Evolutionary conservation across 352 stramenopile species (phyloP).

Genomic region (Globisporangium radiosum): DNA sequence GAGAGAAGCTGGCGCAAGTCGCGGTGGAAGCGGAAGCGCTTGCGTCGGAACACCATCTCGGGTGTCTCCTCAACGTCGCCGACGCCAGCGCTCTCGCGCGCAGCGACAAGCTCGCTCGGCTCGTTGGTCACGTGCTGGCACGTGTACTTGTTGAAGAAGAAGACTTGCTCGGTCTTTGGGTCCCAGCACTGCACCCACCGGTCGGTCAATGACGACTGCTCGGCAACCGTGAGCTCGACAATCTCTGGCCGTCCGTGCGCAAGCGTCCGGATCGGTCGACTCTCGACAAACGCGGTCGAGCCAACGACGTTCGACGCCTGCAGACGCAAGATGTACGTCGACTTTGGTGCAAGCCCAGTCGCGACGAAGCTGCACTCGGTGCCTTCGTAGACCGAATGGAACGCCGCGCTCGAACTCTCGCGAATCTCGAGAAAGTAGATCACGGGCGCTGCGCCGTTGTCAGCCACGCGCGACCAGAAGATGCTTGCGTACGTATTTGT

Average conservation of each 20-base stretch:
- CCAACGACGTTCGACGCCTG: slow-evolving; percentile 67
- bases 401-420: slow-evolving; percentile 22
- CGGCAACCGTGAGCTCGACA: slow-evolving; percentile 43
- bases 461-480: slow-evolving; percentile 55
- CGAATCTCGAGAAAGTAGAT: slow-evolving; percentile 58
- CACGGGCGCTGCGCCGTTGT: slow-evolving; percentile 52
- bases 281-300: slow-evolving; percentile 55
- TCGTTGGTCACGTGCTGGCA: slow-evolving; percentile 61
- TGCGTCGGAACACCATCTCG: slow-evolving; percentile 80
- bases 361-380: slow-evolving; percentile 58
- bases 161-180: slow-evolving; percentile 72
- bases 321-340: slow-evolving; percentile 58
- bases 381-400: slow-evolving; percentile 52
- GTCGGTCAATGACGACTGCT: slow-evolving; percentile 31
- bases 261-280: slow-evolving; percentile 46
- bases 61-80: slow-evolving; percentile 51
- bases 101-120: slow-evolving; percentile 35
- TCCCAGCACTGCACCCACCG: slow-evolving; percentile 88
- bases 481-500: slow-evolving; percentile 69
- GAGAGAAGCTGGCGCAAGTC: slow-evolving; percentile 43
- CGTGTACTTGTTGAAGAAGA: slow-evolving; percentile 88
- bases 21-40: slow-evolving; percentile 81
- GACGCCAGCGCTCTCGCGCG: slow-evolving; percentile 32
- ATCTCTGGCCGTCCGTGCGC: slow-evolving; percentile 57
- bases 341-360: slow-evolving; percentile 32